These are phyloP conservation scores for Chlamydomonas eustigma DNA, from an alignment of 139 green algal genomes.

Conservation along the genomic window DNA sequence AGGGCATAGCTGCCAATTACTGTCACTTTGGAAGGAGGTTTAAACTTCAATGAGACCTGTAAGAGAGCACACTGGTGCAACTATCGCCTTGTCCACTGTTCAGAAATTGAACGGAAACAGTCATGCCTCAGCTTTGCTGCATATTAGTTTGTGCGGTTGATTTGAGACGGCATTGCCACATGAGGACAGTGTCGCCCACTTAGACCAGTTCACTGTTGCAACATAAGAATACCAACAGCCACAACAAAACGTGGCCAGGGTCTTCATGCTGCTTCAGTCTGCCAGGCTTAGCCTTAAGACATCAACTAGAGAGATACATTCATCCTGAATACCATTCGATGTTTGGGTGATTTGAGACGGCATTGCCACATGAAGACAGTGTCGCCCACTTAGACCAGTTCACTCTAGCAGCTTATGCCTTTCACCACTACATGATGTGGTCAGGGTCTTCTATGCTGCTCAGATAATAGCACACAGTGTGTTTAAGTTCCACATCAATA, in stretches of 20 bases:
- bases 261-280: no score
- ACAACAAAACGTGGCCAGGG: no score
- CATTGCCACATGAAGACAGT: neutral
- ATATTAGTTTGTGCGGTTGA: neutral
- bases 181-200: no score
- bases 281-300: no score
- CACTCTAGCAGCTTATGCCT: neutral
- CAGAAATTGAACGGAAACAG: no score
- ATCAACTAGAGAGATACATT: no score
- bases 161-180: neutral
- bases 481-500: neutral
- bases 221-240: no score
- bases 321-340: no score
- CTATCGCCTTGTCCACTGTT: no score
- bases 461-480: neutral
- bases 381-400: neutral
- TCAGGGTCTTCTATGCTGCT: neutral
- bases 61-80: neutral
- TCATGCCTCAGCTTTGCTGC: no score
- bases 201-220: no score
- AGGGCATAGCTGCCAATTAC: slow-evolving; percentile 43
- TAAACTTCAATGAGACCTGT: neutral
- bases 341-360: neutral
- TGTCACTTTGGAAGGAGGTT: neutral
- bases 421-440: neutral